Conservation (phyloP, 352 stramenopile genomes). For the Phytophthora citrophthora region DNA sequence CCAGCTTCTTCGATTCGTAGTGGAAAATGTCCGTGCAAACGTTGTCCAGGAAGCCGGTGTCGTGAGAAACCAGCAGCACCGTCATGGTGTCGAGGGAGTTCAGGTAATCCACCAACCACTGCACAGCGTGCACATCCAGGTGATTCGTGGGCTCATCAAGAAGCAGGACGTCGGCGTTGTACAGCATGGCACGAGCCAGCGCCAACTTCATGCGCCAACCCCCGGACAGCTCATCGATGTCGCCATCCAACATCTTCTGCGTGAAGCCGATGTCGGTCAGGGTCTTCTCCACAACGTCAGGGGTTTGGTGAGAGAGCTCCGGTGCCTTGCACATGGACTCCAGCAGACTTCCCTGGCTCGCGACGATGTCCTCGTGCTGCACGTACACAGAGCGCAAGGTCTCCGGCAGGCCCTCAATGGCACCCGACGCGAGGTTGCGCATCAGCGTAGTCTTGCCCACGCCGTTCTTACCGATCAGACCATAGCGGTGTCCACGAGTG, state of each 20-base stretch:
- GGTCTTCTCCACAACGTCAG: conserved; percentile 79
- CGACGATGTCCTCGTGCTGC: conserved; percentile 95
- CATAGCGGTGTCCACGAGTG: conserved; percentile 95
- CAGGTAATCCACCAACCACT: conserved; percentile 97
- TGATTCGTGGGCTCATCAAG: conserved; percentile 96
- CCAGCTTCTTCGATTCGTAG: conserved; percentile 96
- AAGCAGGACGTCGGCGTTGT: conserved; percentile 96
- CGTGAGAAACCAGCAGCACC: conserved; percentile 97
- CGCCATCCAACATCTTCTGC: conserved; percentile 91
- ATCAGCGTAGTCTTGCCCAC: conserved; percentile 97
- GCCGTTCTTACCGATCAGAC: conserved; percentile 96
- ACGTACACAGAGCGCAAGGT: conserved; percentile 96
- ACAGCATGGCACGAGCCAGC: conserved; percentile 93
- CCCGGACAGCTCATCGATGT: conserved; percentile 94
- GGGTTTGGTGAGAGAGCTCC: conserved; percentile 80
- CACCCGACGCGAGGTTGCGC: conserved; percentile 90
- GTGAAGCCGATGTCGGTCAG: conserved; percentile 94
- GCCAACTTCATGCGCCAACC: conserved; percentile 98
- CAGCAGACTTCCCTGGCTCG: conserved; percentile 81
- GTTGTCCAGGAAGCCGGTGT: conserved; percentile 97
- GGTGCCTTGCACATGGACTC: conserved; percentile 67
- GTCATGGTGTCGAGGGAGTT: conserved; percentile 96
- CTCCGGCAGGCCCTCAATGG: conserved; percentile 92
- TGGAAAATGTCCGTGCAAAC: conserved; percentile 97
- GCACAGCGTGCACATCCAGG: conserved; percentile 97